Evolutionary conservation across 148 eudicot species (phyloP), one percentile per base, ranked within the genome.

Genomic region (Rhododendron williamsianum): DNA sequence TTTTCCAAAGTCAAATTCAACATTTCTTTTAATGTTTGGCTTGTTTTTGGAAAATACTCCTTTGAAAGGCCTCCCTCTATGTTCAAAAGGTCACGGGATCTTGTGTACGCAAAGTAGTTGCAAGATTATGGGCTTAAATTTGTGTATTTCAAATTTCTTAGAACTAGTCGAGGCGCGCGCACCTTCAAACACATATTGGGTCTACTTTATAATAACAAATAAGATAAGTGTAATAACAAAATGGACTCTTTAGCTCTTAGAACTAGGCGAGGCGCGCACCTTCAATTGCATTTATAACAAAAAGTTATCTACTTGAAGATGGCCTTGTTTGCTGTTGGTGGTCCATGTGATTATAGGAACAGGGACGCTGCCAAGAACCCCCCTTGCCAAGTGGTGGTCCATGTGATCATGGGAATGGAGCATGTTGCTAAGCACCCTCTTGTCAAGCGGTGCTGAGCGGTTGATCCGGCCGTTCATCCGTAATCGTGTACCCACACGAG

Each of bases 1-100:
- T 76, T 85, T 86, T 38, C 27, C 83, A 73, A 81, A 82, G 83
- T 83, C 82, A 36, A 41, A 81, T 84, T 83, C 81, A 43, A 73
- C 82, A 78, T 88, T 86, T 78, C 21, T 54, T 54, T 19, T 80
- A 27, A 41, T 48, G 87, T 88, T 63, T 77, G 85, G 86, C 87
- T 84, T 87, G 18, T 38, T 85, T 60, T 18, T 49, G 52, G 52
- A 49, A 49, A 49, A 13, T 52, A 56, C 36, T 2, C 36, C 36
- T 41, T 41, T 41, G 7, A 41, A 41, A 41, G 45, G 45, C 6
- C 45, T 41, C 45, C 45, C 45, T 41, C 45, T 41, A 41, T 41
- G 45, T 41, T 41, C 45, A 41, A 41, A 41, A 41, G 49, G 49
- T 46, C 49, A 46, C 49, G 49, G 49, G 2, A 46, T 46, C 49